Conservation (phyloP, 2,329 filamentous ascomycete genomes). For the Daldinia sp. region DNA sequence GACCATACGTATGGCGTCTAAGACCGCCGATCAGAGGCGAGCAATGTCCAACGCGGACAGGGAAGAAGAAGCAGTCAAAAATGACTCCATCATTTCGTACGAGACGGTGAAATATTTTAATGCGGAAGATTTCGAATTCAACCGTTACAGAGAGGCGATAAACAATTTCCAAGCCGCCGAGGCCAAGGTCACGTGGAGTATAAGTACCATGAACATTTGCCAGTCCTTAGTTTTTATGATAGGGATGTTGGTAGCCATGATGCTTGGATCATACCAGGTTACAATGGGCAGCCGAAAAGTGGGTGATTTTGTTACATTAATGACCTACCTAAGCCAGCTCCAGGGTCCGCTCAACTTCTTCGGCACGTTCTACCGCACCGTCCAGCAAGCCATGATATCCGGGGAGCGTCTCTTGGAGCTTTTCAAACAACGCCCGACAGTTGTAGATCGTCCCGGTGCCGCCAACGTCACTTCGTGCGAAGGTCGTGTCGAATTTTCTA, state of each 20-base stretch:
- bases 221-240: slow-evolving; percentile 85
- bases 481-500: slow-evolving; percentile 87
- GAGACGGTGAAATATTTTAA: slow-evolving; percentile 96
- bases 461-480: slow-evolving; percentile 73
- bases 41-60: slow-evolving; percentile 95
- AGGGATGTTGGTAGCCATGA: slow-evolving; percentile 77
- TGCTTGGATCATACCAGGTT: slow-evolving; percentile 83
- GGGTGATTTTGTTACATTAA: slow-evolving; percentile 77
- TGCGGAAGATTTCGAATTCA: slow-evolving; percentile 82
- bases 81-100: slow-evolving; percentile 98
- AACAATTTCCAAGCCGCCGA: slow-evolving; percentile 78
- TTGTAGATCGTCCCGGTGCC: slow-evolving; percentile 80
- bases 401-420: slow-evolving; percentile 94
- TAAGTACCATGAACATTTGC: slow-evolving; percentile 83
- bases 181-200: slow-evolving; percentile 79
- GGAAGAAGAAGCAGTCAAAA: slow-evolving; percentile 97
- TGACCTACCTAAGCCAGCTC: slow-evolving; percentile 83
- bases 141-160: slow-evolving; percentile 78
- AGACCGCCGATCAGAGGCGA: slow-evolving; percentile 88
- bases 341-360: slow-evolving; percentile 88
- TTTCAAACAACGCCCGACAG: slow-evolving; percentile 95
- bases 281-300: slow-evolving; percentile 73
- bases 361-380: slow-evolving; percentile 94
- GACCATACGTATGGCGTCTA: slow-evolving; percentile 95
- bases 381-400: slow-evolving; percentile 97